phyloP scores from a whole-genome alignment of 208 protist genomes.

The Leishmania tarentolae region DNA sequence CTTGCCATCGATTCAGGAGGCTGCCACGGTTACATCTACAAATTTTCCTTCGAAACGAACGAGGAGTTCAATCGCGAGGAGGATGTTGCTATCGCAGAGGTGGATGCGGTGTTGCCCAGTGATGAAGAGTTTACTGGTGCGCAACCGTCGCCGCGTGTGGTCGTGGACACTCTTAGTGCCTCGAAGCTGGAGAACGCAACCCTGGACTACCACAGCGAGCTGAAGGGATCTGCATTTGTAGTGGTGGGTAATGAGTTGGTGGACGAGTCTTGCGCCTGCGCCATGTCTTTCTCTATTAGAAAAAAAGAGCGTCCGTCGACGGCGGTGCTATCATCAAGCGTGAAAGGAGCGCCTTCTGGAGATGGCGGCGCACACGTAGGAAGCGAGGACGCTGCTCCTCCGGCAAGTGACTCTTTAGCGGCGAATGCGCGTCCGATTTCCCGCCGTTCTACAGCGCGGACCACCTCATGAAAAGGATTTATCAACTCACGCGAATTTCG shows the following conservation, averaged over 20 bases:
- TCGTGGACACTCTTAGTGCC: slow-evolving; percentile 76
- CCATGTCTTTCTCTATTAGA: slow-evolving; percentile 89
- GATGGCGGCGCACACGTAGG: background rate
- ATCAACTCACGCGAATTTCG: background rate
- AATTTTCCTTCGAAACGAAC: slow-evolving; percentile 79
- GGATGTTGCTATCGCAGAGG: slow-evolving; percentile 69
- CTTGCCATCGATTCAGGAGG: slow-evolving; percentile 87
- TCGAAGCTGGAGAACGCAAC: slow-evolving; percentile 74
- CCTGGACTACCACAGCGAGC: slow-evolving; percentile 88
- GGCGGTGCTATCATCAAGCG: background rate
- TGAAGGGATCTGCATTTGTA: slow-evolving; percentile 90
- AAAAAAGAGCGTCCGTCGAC: slow-evolving; percentile 35
- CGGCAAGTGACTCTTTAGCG: background rate
- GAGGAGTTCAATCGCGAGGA: slow-evolving; percentile 50
- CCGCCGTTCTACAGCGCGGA: slow-evolving; percentile 16
- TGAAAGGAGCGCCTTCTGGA: background rate
- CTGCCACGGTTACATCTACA: slow-evolving; percentile 91
- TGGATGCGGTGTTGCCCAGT: slow-evolving; percentile 39
- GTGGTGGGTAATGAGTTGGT: slow-evolving; percentile 90
- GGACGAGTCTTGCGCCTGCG: slow-evolving; percentile 88
- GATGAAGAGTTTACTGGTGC: slow-evolving; percentile 29
- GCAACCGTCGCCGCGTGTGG: slow-evolving; percentile 50
- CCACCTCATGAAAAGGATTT: background rate
- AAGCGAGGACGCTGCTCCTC: background rate
- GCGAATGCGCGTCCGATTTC: slow-evolving; percentile 34